Percentiles rank a stretch among this genome's conserved stretches.
These are phyloP conservation scores for Psilocybe azurescens DNA, from an alignment of 768 basidiomycete genomes.

Conservation along the genomic window DNA sequence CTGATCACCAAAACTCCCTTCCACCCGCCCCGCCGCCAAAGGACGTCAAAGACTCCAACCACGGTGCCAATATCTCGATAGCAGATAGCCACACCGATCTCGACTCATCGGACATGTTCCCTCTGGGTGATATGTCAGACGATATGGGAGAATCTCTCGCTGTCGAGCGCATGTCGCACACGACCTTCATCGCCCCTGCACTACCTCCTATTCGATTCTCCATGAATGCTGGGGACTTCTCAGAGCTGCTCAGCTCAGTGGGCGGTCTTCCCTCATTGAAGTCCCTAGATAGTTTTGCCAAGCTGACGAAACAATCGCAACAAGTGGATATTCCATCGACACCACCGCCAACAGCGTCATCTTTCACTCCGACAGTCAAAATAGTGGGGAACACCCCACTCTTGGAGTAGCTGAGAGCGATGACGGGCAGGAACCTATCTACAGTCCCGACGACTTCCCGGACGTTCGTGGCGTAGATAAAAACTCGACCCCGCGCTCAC, in stretches of 20 bases:
- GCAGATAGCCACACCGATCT: constrained; percentile 23
- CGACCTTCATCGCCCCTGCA: constrained; percentile 87
- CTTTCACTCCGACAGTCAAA: constrained; percentile 12
- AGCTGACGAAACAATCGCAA: constrained; percentile 39
- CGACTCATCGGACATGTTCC: constrained; percentile 32
- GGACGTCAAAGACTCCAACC: constrained; percentile 27
- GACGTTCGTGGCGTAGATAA: neutral
- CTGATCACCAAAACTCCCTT: constrained; percentile 21
- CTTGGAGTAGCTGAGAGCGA: neutral
- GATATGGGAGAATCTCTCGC: constrained; percentile 62
- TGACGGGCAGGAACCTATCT: neutral
- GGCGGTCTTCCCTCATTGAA: constrained; percentile 53
- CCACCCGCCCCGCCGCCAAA: constrained; percentile 56
- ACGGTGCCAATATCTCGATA: constrained; percentile 5
- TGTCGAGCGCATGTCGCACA: constrained; percentile 67
- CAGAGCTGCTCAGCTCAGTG: constrained; percentile 68
- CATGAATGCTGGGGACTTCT: constrained; percentile 82
- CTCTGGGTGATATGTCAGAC: constrained; percentile 47
- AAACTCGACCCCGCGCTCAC: neutral
- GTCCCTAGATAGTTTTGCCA: constrained; percentile 52
- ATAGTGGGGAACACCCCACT: neutral
- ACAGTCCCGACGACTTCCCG: neutral
- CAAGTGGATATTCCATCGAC: constrained; percentile 27
- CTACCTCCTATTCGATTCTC: constrained; percentile 93
- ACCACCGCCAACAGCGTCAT: constrained; percentile 40